Base-by-base conservation (phyloP, 495 filamentous ascomycete genomes). In the Daldinia bambusicola region DNA sequence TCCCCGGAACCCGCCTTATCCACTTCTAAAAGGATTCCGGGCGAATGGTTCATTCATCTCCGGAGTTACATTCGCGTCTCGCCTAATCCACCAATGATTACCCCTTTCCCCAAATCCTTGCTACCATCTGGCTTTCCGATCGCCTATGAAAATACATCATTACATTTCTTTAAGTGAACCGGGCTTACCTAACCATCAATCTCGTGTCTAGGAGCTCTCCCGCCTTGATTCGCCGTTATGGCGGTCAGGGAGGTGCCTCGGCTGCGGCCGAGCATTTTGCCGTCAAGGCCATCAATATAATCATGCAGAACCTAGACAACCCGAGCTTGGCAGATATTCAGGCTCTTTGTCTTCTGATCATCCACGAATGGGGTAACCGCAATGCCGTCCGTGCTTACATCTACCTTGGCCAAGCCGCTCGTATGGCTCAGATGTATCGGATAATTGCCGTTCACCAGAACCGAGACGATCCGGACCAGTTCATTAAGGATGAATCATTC, bases 391-490 rank as follows among this genome's bases (percentile, higher is more conserved):
- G 82, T 22, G 83, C 83, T 70, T 85, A 85, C 75, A 78, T 84
- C 61, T 84, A 84, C 41, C 79, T 85, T 31, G 83, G 83, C 55
- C 83, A 84, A 57, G 83, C 83, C 43, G 79, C 82, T 22, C 78
- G 83, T 38, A 84, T 85, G 82, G 79, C 81, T 20, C 83, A 85
- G 75, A 85, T 85, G 83, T 84, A 80, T 70, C 80, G 82, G 36
- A 77, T 85, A 48, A 79, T 85, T 40, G 80, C 82, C 18, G 78
- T 77, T 8, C 82, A 84, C 55, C 80, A 81, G 52, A 76, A 74
- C 32, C 72, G 76, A 57, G 74, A 77, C 43, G 82, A 85, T 43
- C 79, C 82, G 2, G 82, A 84, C 63, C 80, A 81, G 69, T 85
- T 85, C 71, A 79, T 84, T 36, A 79, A 82, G 71, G 83, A 85